Base-by-base conservation (phyloP, 495 filamentous ascomycete species). In the Apodospora peruviana region DNA sequence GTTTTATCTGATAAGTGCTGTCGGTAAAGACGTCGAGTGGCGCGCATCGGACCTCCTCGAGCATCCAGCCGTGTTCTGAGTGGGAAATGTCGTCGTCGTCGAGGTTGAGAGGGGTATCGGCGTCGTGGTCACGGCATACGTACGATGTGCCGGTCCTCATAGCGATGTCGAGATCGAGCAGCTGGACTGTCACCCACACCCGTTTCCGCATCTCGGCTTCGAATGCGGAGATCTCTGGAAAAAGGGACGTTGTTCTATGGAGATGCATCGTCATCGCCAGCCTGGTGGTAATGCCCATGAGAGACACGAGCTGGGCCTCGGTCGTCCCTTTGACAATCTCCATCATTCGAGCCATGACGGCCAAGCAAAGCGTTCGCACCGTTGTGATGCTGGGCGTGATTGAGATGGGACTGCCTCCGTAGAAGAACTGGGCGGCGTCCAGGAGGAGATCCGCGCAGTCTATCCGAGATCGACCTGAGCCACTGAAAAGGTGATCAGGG, bases 201-300 rank as follows among this genome's bases (percentile, higher is more conserved):
- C 73, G 64, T 10, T 67, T 62, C 11, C 73, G 61, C 56, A 71
- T 70, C 49, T 76, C 73, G 8, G 57, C 67, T 10, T 62, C 57
- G 22, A 70, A 68, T 0, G 61, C 46, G 0, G 70, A 68, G 35
- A 80, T 74, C 10, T 67, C 66, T 17, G 68, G 59, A 46, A 76
- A 73, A 8, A 57, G 36, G 5, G 38, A 32, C 0, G 56, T 47
- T 3, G 37, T 48, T 24, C 59, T 43, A 48, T 62, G 53, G 8
- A 62, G 49, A 21, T 59, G 48, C 51, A 62, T 49, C 10, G 53
- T 35, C 56, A 59, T 50, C 12, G 56, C 53, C 39, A 57, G 20
- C 22, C 53, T 35, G 19, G 22, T 45, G 2, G 56, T 17, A 35
- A 57, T 51, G 1, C 59, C 56, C 56, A 62, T 59, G 18, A 62